Base-by-base conservation (phyloP, 176 grass and related monocot species). In the Carex myosuroides region DNA sequence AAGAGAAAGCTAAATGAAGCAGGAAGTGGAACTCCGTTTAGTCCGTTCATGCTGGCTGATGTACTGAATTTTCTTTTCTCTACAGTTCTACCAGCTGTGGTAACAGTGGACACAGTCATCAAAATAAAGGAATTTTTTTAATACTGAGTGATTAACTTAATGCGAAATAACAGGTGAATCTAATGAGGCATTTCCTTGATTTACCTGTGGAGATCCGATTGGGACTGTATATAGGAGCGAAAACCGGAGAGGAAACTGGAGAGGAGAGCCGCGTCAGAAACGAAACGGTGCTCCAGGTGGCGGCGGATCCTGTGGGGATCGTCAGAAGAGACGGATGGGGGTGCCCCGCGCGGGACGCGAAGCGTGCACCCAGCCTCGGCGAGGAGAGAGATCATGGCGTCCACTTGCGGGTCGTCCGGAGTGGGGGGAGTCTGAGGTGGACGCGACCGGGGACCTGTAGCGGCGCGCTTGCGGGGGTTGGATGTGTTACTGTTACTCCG, bases 281-380 rank as follows among this genome's bases (percentile, higher is more conserved):
- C 69, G 61, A 94, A 87, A 13, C 80, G 74, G 74, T 84, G 89
- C 24, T 84, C 75, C 30, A 94, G 90, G 85, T 86, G 88, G 83
- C 83, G 68, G 2, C 84, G 54, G 85, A 94, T 85, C 59, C 67
- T 8, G 56, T 64, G 88, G 21, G 90, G 81, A 44, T 82, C 80
- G 11, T 85, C 87, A 2, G 85, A 70, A 17, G 88, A 82, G 32
- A 94, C 82, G 6, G 67, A 41, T 3, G 94, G 91, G 1, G 88
- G 46, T 37, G 70, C 88, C 39, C 85, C 84, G 65, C 37, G 84
- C 33, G 91, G 91, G 35, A 87, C 86, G 44, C 90, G 88, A 57
- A 97, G 82, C 58, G 94, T 97, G 88, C 94, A 97, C 10, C 94
- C 94, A 32, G 91, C 88, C 24, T 94, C 94, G 16, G 94, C 94